These are phyloP conservation scores for Bassia scoparia DNA, from an alignment of 148 eudicot species.

Conservation along the genomic window DNA sequence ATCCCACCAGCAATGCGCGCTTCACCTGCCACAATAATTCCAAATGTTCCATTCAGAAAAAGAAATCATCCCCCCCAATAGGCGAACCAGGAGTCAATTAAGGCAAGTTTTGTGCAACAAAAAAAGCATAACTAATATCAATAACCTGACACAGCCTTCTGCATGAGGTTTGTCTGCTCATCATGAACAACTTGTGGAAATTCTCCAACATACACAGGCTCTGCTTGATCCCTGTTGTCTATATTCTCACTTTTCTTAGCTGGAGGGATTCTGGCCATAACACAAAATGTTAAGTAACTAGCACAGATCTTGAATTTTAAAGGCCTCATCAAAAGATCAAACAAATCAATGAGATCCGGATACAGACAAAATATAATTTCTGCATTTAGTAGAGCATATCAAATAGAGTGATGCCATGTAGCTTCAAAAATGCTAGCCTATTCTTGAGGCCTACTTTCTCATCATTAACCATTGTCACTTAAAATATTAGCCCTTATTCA, in stretches of 20 bases:
- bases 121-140: constrained; percentile 6
- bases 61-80: constrained; percentile 1
- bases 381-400: not conserved
- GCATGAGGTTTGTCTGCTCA: constrained; percentile 51
- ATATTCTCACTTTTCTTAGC: constrained; percentile 51
- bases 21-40: constrained; percentile 48
- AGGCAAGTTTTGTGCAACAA: not conserved
- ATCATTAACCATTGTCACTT: not conserved
- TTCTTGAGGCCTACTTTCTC: not conserved
- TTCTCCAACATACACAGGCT: constrained; percentile 87
- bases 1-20: constrained; percentile 70
- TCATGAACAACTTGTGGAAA: constrained; percentile 83
- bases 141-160: constrained; percentile 56
- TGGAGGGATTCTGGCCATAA: constrained; percentile 54
- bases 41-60: constrained; percentile 2
- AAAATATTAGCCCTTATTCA: not conserved
- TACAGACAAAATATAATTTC: not conserved
- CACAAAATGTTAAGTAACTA: constrained; percentile 9
- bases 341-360: not conserved
- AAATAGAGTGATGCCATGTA: not conserved
- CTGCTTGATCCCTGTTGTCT: constrained; percentile 44
- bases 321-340: not conserved
- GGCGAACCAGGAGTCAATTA: not conserved
- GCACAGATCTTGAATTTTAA: not conserved
- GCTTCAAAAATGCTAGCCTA: not conserved